Percentiles rank a stretch among this genome's conserved stretches.
Conservation (phyloP, 345 rosid species). For the Durio zibethinus region DNA sequence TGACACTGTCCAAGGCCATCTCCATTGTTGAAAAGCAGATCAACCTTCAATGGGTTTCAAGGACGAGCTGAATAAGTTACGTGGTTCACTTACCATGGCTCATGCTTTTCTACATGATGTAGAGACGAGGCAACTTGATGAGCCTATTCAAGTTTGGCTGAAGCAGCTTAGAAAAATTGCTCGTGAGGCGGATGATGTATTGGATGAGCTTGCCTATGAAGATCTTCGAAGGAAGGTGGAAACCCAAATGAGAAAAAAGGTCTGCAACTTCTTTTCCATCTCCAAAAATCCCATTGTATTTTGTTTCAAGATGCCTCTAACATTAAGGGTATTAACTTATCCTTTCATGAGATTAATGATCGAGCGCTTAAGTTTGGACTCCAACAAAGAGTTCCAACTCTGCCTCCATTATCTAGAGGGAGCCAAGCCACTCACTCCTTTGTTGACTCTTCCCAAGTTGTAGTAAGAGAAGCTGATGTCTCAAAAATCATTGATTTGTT, state of each 20-base stretch:
- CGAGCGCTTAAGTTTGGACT: background rate
- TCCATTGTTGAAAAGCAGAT: background rate
- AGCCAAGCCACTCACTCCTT: background rate
- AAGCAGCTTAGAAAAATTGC: constrained; percentile 16
- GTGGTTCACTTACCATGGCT: background rate
- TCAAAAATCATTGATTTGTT: background rate
- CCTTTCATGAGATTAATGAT: background rate
- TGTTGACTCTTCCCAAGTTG: background rate
- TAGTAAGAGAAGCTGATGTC: constrained; percentile 19
- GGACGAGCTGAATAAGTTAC: background rate
- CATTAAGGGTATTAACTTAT: background rate
- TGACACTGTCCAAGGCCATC: background rate
- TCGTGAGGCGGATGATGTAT: constrained; percentile 20
- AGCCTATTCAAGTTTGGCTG: constrained; percentile 13
- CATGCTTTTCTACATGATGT: constrained; percentile 24
- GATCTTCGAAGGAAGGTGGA: constrained; percentile 6
- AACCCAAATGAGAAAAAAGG: background rate
- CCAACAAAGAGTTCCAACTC: background rate
- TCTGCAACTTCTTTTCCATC: constrained; percentile 9
- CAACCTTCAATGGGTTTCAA: background rate
- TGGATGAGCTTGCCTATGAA: constrained; percentile 18
- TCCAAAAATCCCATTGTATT: background rate
- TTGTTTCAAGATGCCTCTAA: background rate
- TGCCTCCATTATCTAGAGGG: background rate
- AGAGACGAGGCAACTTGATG: background rate